A percentile compares a stretch with the other conserved stretches of the same genome.
Conservation (phyloP, 805 yeast genomes). For the Candida awuae region DNA sequence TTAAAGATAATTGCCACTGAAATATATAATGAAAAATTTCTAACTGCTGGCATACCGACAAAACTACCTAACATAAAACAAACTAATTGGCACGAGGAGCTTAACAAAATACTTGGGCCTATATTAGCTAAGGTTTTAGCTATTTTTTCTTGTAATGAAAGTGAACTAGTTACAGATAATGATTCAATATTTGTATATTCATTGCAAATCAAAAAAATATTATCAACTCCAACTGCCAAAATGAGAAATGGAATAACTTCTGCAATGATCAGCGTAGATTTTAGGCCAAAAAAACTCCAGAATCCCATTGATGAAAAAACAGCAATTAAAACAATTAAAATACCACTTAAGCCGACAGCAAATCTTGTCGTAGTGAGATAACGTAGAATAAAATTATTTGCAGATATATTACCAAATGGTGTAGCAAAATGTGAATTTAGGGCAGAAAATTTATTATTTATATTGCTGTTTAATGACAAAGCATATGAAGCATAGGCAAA, state of each 20-base stretch:
- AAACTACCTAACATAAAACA: slow-evolving; percentile 72
- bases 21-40: slow-evolving; percentile 85
- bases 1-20: slow-evolving; percentile 79
- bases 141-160: slow-evolving; percentile 47
- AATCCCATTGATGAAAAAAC: slow-evolving; percentile 79
- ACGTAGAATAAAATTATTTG: slow-evolving; percentile 9
- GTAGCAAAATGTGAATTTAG: slow-evolving; percentile 5
- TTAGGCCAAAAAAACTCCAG: slow-evolving; percentile 66
- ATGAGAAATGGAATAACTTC: slow-evolving; percentile 93
- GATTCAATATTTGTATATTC: slow-evolving; percentile 55
- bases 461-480: slow-evolving; percentile 24
- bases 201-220: slow-evolving; percentile 78
- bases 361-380: slow-evolving; percentile 49
- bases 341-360: slow-evolving; percentile 76
- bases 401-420: slow-evolving; percentile 6
- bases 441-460: slow-evolving; percentile 1
- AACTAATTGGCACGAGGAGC: slow-evolving; percentile 69
- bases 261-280: slow-evolving; percentile 86
- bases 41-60: slow-evolving; percentile 94
- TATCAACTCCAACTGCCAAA: slow-evolving; percentile 91
- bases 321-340: slow-evolving; percentile 69
- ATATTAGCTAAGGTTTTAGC: slow-evolving; percentile 59
- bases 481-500: slow-evolving; percentile 82
- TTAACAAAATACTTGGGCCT: slow-evolving; percentile 80
- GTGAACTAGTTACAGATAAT: slow-evolving; percentile 28